Percentiles rank a stretch among this genome's conserved stretches.
phyloP scores from a whole-genome alignment of 2,329 filamentous ascomycete species.

The Phoma sp. region DNA sequence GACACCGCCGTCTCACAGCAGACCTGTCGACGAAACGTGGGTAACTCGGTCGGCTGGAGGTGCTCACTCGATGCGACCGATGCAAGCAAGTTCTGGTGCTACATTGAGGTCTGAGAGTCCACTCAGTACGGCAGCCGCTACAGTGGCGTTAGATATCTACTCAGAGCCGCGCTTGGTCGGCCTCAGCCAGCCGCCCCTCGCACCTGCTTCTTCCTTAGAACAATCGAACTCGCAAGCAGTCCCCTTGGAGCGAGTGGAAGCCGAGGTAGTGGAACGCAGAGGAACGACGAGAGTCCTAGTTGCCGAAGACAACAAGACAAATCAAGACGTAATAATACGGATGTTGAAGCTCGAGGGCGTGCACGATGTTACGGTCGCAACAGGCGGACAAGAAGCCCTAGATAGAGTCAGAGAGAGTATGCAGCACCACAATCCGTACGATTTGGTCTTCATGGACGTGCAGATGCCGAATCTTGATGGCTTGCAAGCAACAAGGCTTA shows the following conservation, averaged over 20 bases:
- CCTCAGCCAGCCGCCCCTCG: conserved; percentile 83
- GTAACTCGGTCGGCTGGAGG: conserved; percentile 40
- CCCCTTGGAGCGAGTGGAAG: conserved; percentile 70
- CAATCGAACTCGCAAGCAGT: conserved; percentile 68
- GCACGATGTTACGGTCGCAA: conserved; percentile 86
- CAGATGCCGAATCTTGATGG: conserved; percentile 94
- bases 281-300: conserved; percentile 83
- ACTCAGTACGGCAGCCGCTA: conserved; percentile 19
- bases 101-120: no score
- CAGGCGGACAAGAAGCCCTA: conserved; percentile 78
- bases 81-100: conserved; percentile 29
- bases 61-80: conserved; percentile 39
- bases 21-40: conserved; percentile 40
- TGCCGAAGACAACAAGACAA: conserved; percentile 75
- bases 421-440: conserved; percentile 74
- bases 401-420: conserved; percentile 85
- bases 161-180: conserved; percentile 79
- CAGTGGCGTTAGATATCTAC: conserved; percentile 62
- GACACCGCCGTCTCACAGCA: conserved; percentile 37
- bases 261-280: conserved; percentile 62
- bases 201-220: conserved; percentile 56
- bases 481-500: conserved; percentile 82
- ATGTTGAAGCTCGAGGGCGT: conserved; percentile 79
- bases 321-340: conserved; percentile 60
- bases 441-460: conserved; percentile 95